These are phyloP conservation scores for Spergularia marina DNA, from an alignment of 148 eudicot species.

Conservation along the genomic window DNA sequence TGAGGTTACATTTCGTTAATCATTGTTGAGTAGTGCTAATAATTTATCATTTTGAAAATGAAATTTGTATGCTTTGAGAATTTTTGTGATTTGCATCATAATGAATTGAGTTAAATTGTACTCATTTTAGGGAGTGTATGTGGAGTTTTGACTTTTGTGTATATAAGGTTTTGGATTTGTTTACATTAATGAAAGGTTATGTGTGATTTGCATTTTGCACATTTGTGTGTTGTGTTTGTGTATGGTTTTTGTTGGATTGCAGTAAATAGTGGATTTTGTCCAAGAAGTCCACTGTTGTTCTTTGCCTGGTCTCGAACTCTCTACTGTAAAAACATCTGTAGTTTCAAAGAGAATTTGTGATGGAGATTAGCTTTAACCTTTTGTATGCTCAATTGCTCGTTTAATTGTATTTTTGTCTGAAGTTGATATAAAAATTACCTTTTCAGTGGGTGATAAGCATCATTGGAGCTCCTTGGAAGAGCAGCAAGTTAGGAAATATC, in stretches of 20 bases:
- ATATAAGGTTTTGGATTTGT: background rate
- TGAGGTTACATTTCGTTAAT: too few relatives aligned
- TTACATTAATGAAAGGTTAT: background rate
- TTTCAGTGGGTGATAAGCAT: constrained; percentile 59
- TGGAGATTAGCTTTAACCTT: background rate
- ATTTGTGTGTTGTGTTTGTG: background rate
- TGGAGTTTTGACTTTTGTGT: too few relatives aligned
- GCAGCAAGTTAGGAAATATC: constrained; percentile 42
- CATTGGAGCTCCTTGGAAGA: constrained; percentile 42
- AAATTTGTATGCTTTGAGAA: background rate
- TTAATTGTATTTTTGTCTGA: background rate
- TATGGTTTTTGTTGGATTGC: background rate
- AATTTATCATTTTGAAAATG: background rate
- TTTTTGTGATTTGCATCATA: too few relatives aligned
- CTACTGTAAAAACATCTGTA: background rate
- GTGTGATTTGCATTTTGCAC: background rate
- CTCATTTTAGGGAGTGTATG: background rate
- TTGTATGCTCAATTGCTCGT: background rate
- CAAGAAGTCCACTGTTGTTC: background rate
- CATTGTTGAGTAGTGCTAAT: background rate
- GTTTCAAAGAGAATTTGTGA: background rate
- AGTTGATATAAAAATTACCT: background rate
- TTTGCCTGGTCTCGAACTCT: background rate
- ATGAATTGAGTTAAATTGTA: too few relatives aligned
- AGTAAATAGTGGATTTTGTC: background rate